Base-by-base conservation (phyloP, 78 protist genomes). In the Tieghemostelium lacteum region DNA sequence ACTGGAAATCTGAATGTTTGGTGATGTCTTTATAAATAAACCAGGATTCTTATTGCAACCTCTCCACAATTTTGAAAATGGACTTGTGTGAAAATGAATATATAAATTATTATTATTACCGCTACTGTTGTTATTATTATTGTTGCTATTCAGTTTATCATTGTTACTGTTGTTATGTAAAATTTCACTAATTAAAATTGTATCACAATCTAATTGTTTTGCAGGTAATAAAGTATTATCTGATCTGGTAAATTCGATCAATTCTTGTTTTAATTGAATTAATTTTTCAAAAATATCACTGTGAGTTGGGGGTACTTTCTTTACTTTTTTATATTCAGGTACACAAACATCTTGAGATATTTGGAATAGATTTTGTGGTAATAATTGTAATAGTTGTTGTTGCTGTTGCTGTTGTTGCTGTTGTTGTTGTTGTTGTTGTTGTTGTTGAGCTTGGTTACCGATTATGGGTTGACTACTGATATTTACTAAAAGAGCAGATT, bases 91-190 rank as follows among this genome's bases (percentile, higher is more conserved):
- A 42, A 83, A 83, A 69, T 83, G 91, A 22, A 83, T 83, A 83
- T 83, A 83, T 28, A 83, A 60, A 69, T 83, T 83, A 52, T 40
- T n/a, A n/a, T n/a, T n/a, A n/a, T n/a, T n/a, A n/a, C n/a, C n/a
- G n/a, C n/a, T n/a, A n/a, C n/a, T n/a, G n/a, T n/a, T n/a, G n/a
- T n/a, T n/a, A n/a, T 49, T 72, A 12, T 49, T 67, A 22, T 36
- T 34, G 28, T 57, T 57, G 36, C 14, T 55, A 17, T 29, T 52
- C 29, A 17, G 8, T 28, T 42, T 67, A 22, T 22, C 24, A 22
- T 20, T 19, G 16, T 20, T 57, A 20, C 17, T 57, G 16, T 57
- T 14, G 16, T 57, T 57, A 49, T 29, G 39, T 45, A 40, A 28
- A 7, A 73, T 49, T 69, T 83, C 80, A 17, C 78, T 29, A 40